Percentiles rank a stretch among this genome's conserved stretches.
Evolutionary conservation across 257 asterid genomes (phyloP).

Genomic region (Ajuga chamaepitys): DNA sequence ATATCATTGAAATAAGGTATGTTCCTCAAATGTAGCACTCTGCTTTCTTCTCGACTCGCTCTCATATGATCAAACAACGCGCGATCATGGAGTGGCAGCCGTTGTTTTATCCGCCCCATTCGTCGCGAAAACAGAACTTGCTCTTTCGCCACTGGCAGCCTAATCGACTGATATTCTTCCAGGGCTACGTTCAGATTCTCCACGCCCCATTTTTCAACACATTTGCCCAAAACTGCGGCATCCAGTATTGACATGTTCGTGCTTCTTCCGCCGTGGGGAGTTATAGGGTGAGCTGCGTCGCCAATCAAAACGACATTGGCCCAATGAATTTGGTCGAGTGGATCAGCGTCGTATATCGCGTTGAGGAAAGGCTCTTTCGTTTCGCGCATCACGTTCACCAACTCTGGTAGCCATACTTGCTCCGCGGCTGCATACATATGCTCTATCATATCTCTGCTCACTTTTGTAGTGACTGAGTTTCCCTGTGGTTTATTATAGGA

Average conservation of each 20-base stretch:
- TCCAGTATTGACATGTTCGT: slow-evolving; percentile 81
- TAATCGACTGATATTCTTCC: slow-evolving; percentile 51
- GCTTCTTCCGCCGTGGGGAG: slow-evolving; percentile 76
- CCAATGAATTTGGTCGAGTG: slow-evolving; percentile 45
- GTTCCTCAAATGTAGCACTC: slow-evolving; percentile 48
- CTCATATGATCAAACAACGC: slow-evolving; percentile 36
- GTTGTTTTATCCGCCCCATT: slow-evolving; percentile 69
- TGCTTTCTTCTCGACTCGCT: slow-evolving; percentile 39
- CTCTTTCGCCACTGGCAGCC: slow-evolving; percentile 43
- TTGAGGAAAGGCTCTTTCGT: slow-evolving; percentile 62
- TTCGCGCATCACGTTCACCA: slow-evolving; percentile 48
- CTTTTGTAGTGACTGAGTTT: slow-evolving; percentile 63
- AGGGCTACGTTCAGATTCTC: slow-evolving; percentile 44
- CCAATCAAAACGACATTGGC: slow-evolving; percentile 59
- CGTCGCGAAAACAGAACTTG: slow-evolving; percentile 62
- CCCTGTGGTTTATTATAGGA: slow-evolving; percentile 34
- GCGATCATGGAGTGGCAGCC: slow-evolving; percentile 33
- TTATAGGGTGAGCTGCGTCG: slow-evolving; percentile 82
- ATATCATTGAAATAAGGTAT: slow-evolving; percentile 50
- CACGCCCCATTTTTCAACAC: slow-evolving; percentile 52
- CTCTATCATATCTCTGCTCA: slow-evolving; percentile 39
- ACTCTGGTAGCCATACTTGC: slow-evolving; percentile 60
- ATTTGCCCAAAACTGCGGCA: slow-evolving; percentile 69
- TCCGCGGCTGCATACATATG: slow-evolving; percentile 55
- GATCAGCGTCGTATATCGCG: slow-evolving; percentile 67